Evolutionary conservation across 305 asterid species (phyloP).

Genomic region (Fraxinus greggii): DNA sequence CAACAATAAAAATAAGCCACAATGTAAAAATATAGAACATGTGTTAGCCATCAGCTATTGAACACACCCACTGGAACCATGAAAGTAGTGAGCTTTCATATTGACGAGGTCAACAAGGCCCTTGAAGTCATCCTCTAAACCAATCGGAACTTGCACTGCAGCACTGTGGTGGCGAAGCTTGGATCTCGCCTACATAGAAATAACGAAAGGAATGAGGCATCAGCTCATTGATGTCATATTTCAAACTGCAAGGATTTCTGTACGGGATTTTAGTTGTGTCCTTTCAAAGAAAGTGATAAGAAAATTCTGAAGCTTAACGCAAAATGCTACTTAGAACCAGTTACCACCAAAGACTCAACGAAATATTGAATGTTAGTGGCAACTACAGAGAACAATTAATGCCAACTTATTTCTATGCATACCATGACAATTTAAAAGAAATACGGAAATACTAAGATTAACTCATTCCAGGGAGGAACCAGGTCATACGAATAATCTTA

Average conservation of each 20-base stretch:
- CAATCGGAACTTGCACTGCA: constrained; percentile 95
- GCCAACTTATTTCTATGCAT: not conserved
- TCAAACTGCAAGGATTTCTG: not conserved
- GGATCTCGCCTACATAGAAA: constrained; percentile 63
- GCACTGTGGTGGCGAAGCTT: constrained; percentile 98
- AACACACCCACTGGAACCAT: constrained; percentile 89
- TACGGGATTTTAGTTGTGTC: not conserved
- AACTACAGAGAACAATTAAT: not conserved
- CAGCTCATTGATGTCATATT: constrained; percentile 23
- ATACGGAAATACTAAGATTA: not conserved
- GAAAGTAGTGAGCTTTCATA: constrained; percentile 78
- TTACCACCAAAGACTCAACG: not conserved
- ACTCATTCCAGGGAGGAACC: not conserved
- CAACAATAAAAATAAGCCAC: constrained; percentile 8
- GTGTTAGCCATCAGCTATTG: constrained; percentile 28
- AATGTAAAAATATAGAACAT: not conserved
- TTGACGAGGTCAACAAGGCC: constrained; percentile 89
- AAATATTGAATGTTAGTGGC: constrained; percentile 3
- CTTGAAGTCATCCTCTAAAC: constrained; percentile 93
- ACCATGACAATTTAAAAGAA: not conserved
- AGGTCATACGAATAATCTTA: not conserved
- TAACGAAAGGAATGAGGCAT: constrained; percentile 22
- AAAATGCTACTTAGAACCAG: constrained; percentile 15
- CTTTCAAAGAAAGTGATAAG: not conserved
- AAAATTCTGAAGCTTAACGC: constrained; percentile 4